Evolutionary conservation across 1,284 basidiomycete species (phyloP).

Genomic region (Ceratobasidium sp.): DNA sequence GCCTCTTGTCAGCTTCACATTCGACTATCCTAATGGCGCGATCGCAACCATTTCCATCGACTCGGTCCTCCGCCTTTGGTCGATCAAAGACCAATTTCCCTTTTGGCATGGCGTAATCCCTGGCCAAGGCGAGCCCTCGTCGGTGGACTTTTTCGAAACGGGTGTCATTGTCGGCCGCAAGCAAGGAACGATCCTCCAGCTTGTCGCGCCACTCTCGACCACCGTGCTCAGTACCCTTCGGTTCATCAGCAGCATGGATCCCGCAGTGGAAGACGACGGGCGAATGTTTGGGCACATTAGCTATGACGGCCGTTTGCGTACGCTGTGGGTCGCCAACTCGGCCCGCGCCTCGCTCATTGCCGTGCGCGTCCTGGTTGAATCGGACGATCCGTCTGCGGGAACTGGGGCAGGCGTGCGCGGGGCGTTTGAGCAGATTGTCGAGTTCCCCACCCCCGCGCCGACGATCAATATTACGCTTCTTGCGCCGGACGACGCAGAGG

Average conservation of each 20-base stretch:
- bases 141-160: slow-evolving; percentile 81
- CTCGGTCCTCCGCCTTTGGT: slow-evolving; percentile 82
- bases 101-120: slow-evolving; percentile 79
- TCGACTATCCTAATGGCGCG: slow-evolving; percentile 77
- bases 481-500: slow-evolving; percentile 67
- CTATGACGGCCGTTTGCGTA: slow-evolving; percentile 84
- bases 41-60: slow-evolving; percentile 83
- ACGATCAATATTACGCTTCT: slow-evolving; percentile 88
- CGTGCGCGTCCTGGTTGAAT: slow-evolving; percentile 77
- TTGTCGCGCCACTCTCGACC: slow-evolving; percentile 77
- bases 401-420: slow-evolving; percentile 62
- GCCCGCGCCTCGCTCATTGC: slow-evolving; percentile 85
- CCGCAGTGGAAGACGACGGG: slow-evolving; percentile 66
- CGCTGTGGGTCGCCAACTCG: slow-evolving; percentile 85
- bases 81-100: slow-evolving; percentile 76
- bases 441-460: slow-evolving; percentile 84
- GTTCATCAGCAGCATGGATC: slow-evolving; percentile 67
- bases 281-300: slow-evolving; percentile 85
- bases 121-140: slow-evolving; percentile 82
- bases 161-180: slow-evolving; percentile 82
- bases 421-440: slow-evolving; percentile 78
- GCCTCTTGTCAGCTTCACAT: slow-evolving; percentile 84
- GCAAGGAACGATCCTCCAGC: slow-evolving; percentile 83
- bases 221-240: slow-evolving; percentile 80
- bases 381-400: slow-evolving; percentile 61